A percentile compares a stretch with the other conserved stretches of the same genome.
Conservation (phyloP, 345 rosid species). For the Camelina sativa region DNA sequence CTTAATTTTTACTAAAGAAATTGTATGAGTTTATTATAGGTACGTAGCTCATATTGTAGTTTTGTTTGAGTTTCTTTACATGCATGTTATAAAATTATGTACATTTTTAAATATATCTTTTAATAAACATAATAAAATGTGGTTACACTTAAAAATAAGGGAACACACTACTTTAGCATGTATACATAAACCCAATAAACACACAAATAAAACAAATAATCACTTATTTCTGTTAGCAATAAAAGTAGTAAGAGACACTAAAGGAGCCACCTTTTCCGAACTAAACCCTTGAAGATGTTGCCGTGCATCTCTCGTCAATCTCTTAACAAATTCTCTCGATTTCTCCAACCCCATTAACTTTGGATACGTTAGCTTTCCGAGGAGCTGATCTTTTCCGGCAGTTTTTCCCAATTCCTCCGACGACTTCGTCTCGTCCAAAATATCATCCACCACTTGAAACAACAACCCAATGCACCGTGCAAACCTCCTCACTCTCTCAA, state of each 20-base stretch:
- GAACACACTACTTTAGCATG: constrained; percentile 36
- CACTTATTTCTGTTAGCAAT: constrained; percentile 81
- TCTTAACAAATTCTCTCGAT: constrained; percentile 68
- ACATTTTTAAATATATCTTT: constrained; percentile 5
- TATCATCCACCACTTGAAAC: constrained; percentile 97
- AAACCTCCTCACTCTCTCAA: constrained; percentile 74
- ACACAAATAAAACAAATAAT: constrained; percentile 14
- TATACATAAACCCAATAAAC: constrained; percentile 33
- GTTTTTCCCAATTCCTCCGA: constrained; percentile 90
- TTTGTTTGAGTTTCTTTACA: not conserved
- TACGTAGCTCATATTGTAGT: not conserved
- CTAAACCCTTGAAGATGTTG: constrained; percentile 67
- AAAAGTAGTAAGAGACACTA: constrained; percentile 78
- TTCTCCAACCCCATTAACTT: constrained; percentile 75
- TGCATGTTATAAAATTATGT: not conserved
- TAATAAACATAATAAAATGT: constrained; percentile 18
- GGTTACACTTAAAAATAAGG: constrained; percentile 26
- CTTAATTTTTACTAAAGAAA: too few species aligned
- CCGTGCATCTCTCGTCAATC: constrained; percentile 68
- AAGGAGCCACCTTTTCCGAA: constrained; percentile 70
- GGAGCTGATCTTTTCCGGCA: constrained; percentile 85
- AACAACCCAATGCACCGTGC: constrained; percentile 75
- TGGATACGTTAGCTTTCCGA: constrained; percentile 77
- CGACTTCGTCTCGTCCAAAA: constrained; percentile 85
- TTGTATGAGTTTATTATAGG: too few species aligned